Evolutionary conservation across 2,329 filamentous ascomycete species (phyloP).

Genomic region (Biscogniauxia sp.): DNA sequence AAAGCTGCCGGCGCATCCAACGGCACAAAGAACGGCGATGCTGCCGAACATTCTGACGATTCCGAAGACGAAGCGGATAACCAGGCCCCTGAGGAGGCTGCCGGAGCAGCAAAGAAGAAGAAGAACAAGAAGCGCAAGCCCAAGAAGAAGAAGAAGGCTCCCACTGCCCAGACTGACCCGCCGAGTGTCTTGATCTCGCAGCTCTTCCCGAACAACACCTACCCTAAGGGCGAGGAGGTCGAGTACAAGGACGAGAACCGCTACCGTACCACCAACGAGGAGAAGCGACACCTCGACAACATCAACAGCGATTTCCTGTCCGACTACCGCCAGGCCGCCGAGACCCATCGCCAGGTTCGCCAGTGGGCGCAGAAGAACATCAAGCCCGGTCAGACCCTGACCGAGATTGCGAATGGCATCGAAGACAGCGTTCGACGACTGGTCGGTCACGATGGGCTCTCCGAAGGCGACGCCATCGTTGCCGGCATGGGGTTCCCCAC

Average conservation of each 20-base stretch:
- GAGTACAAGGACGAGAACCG: conserved; percentile 76
- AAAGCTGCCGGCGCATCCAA: conserved; percentile 35
- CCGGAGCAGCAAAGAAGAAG: conserved; percentile 56
- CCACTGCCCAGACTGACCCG: conserved; percentile 72
- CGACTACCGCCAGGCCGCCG: conserved; percentile 82
- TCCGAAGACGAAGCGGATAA: conserved; percentile 54
- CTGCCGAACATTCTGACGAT: conserved; percentile 45
- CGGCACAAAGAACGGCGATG: conserved; percentile 37
- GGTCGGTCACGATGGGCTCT: conserved; percentile 71
- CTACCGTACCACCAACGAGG: conserved; percentile 77
- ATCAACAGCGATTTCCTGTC: conserved; percentile 75
- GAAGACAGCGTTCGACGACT: conserved; percentile 77
- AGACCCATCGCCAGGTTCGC: conserved; percentile 84
- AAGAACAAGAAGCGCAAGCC: conserved; percentile 82
- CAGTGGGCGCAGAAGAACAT: conserved; percentile 79
- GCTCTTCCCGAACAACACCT: conserved; percentile 69
- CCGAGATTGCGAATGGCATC: conserved; percentile 83
- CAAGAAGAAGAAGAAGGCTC: conserved; percentile 65
- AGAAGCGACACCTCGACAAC: conserved; percentile 79
- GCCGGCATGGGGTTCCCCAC: conserved; percentile 87
- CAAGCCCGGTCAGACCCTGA: conserved; percentile 76
- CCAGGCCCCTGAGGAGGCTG: conserved; percentile 34
- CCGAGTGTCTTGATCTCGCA: conserved; percentile 71
- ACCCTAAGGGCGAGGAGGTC: conserved; percentile 74
- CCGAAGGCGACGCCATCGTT: conserved; percentile 74